A percentile compares a stretch with the other conserved stretches of the same genome.
These are phyloP conservation scores for Zygotorulaspora chibaensis DNA, from an alignment of 805 yeast species.

Conservation along the genomic window DNA sequence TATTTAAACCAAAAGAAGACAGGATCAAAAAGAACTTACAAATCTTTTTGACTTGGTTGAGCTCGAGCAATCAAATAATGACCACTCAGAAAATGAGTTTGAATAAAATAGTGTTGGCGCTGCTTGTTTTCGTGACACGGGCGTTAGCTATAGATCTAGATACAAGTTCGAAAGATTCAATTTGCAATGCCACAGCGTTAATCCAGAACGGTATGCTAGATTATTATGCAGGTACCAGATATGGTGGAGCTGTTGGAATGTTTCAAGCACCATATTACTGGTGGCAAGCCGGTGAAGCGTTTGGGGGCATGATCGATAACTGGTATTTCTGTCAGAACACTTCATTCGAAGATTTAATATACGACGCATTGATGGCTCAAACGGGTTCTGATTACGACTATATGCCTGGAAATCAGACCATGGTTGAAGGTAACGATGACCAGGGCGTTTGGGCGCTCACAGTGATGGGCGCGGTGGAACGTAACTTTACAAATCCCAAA, in stretches of 20 bases:
- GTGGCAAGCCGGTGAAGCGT: conserved; percentile 91
- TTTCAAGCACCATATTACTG: conserved; percentile 71
- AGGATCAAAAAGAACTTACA: neutral
- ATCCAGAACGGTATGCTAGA: conserved; percentile 60
- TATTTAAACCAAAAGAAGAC: conserved; percentile 1
- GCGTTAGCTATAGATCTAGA: conserved; percentile 39
- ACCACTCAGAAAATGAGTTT: neutral
- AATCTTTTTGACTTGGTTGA: too few species aligned
- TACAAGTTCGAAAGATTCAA: conserved; percentile 40
- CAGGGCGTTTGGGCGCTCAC: conserved; percentile 69
- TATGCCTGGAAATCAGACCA: conserved; percentile 58
- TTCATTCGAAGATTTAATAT: conserved; percentile 53
- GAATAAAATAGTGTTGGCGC: neutral
- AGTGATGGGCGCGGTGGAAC: conserved; percentile 58
- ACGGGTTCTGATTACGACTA: conserved; percentile 47
- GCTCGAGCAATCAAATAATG: neutral
- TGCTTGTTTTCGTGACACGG: conserved; percentile 1
- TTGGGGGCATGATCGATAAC: conserved; percentile 62
- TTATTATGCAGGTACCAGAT: conserved; percentile 56
- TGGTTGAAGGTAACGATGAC: conserved; percentile 71
- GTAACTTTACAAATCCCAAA: conserved; percentile 48
- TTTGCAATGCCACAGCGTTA: conserved; percentile 52
- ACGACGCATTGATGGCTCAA: conserved; percentile 46
- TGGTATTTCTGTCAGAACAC: conserved; percentile 65
- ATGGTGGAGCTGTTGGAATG: conserved; percentile 70